Evolutionary conservation across 1,139 yeast genomes (phyloP), one percentile per base, ranked within the genome.

Genomic region (Pichia sp.): DNA sequence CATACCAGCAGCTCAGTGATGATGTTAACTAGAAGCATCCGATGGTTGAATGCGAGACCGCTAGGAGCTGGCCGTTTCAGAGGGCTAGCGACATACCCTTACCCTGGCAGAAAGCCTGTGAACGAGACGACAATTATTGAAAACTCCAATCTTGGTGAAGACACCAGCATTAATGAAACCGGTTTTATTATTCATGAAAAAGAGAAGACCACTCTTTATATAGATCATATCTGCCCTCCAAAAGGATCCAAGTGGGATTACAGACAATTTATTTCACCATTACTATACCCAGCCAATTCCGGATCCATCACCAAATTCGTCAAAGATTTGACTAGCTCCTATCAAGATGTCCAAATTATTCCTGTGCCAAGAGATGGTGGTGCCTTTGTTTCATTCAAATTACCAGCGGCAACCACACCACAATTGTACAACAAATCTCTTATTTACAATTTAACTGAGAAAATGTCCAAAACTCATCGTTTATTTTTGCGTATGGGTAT

Each of bases 291-390:
- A 30, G 46, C 53, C 12, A 48, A 60, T 6, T 66, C 60, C 8
- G 52, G 52, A 0, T 53, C 58, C 10, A 48, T 68, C 17, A 54
- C 53, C 33, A 47, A 59, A 2, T 55, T 48, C 30, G 63, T 68
- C 10, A 30, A 52, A 20, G 45, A 49, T 1, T 49, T 61, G 12
- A 53, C 63, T n/a, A 47, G 54, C 19, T 51, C 55, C n/a, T 51
- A 51, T 27, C 39, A 47, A 6, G 36, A 47, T 40, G 55, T 47
- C 12, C 78, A 69, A 36, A 72, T 87, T 32, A 83, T 89, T 15
- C 86, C 96, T 0, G 73, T 86, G 49, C 75, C 68, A 51, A 69
- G 96, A 54, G 99, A 93, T 61, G 96, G 97, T 45, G 98, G 98
- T 38, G 96, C 90, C 0, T 91, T 93, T 72, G 93, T 87, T 31